Evolutionary conservation across 2,329 filamentous ascomycete species (phyloP).

Genomic region (Alternaria gansuensis): DNA sequence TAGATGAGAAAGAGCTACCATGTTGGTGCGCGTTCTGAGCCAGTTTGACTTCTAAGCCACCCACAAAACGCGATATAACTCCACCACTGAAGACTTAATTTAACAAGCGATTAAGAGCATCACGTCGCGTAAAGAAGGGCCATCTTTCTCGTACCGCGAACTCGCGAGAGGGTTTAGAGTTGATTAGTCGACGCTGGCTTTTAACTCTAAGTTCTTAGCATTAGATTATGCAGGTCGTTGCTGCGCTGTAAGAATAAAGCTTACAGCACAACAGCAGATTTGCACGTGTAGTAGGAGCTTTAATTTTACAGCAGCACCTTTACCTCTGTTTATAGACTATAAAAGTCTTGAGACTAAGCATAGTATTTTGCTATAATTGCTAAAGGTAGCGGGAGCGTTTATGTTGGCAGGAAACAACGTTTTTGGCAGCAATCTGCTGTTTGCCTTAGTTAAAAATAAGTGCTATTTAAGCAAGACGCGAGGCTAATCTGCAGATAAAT

Average conservation of each 20-base stretch:
- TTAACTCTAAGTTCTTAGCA: slow-evolving; percentile 1
- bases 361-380: slow-evolving; percentile 1
- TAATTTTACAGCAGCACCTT: not conserved
- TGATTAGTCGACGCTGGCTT: slow-evolving; percentile 1
- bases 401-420: slow-evolving; percentile 5
- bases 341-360: not conserved
- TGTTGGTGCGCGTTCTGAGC: slow-evolving; percentile 52
- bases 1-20: slow-evolving; percentile 53
- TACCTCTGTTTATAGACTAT: not conserved
- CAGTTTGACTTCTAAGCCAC: slow-evolving; percentile 55
- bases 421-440: slow-evolving; percentile 5
- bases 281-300: slow-evolving; percentile 2
- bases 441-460: slow-evolving; percentile 1
- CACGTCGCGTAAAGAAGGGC: not conserved
- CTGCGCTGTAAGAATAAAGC: not conserved
- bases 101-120: no score
- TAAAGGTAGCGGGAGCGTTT: slow-evolving; percentile 1
- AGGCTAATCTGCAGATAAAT: slow-evolving; percentile 1
- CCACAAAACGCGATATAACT: no score
- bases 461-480: not conserved
- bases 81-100: no score
- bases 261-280: slow-evolving; percentile 2
- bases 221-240: slow-evolving; percentile 2
- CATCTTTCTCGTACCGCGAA: no score
- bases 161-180: not conserved